Evolutionary conservation across 2,329 filamentous ascomycete species (phyloP), one percentile per base, ranked within the genome.

Genomic region (Fusarium graminum): DNA sequence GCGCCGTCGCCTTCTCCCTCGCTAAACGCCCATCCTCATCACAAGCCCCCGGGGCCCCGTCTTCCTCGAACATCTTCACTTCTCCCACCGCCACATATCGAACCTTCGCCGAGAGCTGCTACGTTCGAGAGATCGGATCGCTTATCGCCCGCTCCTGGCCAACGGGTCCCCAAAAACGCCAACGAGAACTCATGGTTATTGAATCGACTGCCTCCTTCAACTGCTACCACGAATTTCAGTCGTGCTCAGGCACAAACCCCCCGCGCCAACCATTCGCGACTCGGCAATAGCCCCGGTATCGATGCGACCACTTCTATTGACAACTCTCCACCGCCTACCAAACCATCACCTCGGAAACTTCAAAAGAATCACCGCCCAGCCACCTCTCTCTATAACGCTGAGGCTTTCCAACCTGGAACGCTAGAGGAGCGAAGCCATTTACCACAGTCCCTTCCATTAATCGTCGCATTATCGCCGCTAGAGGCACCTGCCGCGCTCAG

Each of bases 171-270:
- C 62, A 62, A 77, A 63, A 80, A 71, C 64, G 55, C 67, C 42
- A 58, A 77, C 71, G 82, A 85, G 56, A 76, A 78, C 42, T 78
- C 82, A 39, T 81, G 80, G 72, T 82, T 81, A 64, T 77, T 83
- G 61, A 83, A 86, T 71, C 81, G 83, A 71, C 85, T 83, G 83
- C 85, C 84, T 40, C 76, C 79, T 19, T 86, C 85, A 14, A 85
- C 84, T 49, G 73, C 77, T 10, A 86, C 84, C 40, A 53, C 55
- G 34, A 61, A 60, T 60, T 54, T 46, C 58, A 86, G 81, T 60
- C 80, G 77, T 65, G 75, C 79, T 36, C 83, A 82, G 44, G 67
- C 69, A 42, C 68, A 71, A 62, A 70, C 74, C 44, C 72, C 70
- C 52, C 74, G 72, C 63, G 74, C 75, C 55, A 72, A 75, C 19